Conservation (phyloP, 1,284 basidiomycete species). For the Apiotrichum sp. region DNA sequence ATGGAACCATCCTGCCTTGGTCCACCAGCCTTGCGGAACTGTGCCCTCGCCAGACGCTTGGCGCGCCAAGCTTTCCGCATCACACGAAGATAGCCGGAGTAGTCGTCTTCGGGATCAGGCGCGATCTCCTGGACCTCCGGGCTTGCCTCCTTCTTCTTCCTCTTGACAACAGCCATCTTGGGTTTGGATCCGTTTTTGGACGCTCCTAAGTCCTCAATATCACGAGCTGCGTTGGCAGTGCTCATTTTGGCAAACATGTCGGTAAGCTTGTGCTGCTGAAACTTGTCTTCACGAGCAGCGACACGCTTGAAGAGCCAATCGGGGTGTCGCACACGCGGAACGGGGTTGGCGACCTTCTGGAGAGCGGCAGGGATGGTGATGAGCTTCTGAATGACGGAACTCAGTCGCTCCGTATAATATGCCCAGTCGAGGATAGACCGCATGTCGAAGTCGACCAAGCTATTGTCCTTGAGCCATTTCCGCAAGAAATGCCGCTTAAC, state of each 20-base stretch:
- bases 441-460: conserved; percentile 81
- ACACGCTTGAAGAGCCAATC: conserved; percentile 95
- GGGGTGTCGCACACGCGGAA: conserved; percentile 90
- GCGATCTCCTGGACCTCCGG: conserved; percentile 27
- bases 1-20: conserved; percentile 50
- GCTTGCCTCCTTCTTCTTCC: conserved; percentile 40
- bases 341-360: conserved; percentile 95
- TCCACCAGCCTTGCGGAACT: conserved; percentile 43
- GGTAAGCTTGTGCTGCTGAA: conserved; percentile 95
- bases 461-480: conserved; percentile 94
- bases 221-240: conserved; percentile 5
- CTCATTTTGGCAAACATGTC: conserved; percentile 75
- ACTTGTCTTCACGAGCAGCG: conserved; percentile 84
- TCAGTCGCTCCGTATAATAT: conserved; percentile 96
- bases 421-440: conserved; percentile 95
- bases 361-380: conserved; percentile 99
- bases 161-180: conserved; percentile 55
- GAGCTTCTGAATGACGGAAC: conserved; percentile 96
- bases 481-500: conserved; percentile 87
- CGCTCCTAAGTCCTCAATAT: conserved; percentile 54
- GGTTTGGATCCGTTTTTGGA: conserved; percentile 17
- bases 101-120: conserved; percentile 61
- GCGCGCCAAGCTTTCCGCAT: conserved; percentile 77
- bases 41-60: conserved; percentile 51
- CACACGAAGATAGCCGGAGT: conserved; percentile 71